These are phyloP conservation scores for Onygenales sp. DNA, from an alignment of 2,329 filamentous ascomycete species.

Conservation along the genomic window DNA sequence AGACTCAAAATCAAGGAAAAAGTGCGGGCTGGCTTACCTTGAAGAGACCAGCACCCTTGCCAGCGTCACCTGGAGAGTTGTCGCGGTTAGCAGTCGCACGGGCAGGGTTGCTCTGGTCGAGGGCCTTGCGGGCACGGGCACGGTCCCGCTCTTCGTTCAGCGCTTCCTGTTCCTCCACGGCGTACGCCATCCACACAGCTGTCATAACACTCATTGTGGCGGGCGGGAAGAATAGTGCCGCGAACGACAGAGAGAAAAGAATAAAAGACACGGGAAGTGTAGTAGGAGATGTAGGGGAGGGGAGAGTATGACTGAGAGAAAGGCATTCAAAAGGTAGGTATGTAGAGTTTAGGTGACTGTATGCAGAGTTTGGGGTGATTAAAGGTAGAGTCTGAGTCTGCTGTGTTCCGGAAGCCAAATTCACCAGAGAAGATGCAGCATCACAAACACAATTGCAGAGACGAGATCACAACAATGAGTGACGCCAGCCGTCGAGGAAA, in stretches of 20 bases:
- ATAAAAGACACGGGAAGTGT: neutral
- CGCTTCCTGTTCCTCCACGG: neutral
- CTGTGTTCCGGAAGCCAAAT: too few species aligned
- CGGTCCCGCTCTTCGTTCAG: neutral
- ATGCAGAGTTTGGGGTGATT: neutral
- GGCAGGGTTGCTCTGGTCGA: neutral
- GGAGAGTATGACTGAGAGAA: neutral
- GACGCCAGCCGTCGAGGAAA: neutral
- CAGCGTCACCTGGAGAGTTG: slow-evolving; percentile 8
- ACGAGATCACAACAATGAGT: too few species aligned
- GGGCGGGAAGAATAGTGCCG: neutral
- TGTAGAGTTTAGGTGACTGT: neutral
- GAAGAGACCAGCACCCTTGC: slow-evolving; percentile 13
- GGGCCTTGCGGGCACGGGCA: neutral
- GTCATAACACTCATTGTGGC: slow-evolving; percentile 1
- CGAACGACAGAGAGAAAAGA: neutral
- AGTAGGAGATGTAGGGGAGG: neutral
- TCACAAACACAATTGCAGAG: too few species aligned
- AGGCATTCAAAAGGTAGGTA: neutral
- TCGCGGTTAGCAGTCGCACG: slow-evolving; percentile 4
- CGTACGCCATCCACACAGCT: slow-evolving; percentile 1
- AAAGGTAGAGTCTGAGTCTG: too few species aligned
- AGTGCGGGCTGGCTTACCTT: slow-evolving; percentile 2
- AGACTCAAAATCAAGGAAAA: slow-evolving; percentile 7
- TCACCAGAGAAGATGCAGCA: too few species aligned